Evolutionary conservation across 768 basidiomycete genomes (phyloP), one percentile per base, ranked within the genome.

Genomic region (Candolleomyces eurysporus): DNA sequence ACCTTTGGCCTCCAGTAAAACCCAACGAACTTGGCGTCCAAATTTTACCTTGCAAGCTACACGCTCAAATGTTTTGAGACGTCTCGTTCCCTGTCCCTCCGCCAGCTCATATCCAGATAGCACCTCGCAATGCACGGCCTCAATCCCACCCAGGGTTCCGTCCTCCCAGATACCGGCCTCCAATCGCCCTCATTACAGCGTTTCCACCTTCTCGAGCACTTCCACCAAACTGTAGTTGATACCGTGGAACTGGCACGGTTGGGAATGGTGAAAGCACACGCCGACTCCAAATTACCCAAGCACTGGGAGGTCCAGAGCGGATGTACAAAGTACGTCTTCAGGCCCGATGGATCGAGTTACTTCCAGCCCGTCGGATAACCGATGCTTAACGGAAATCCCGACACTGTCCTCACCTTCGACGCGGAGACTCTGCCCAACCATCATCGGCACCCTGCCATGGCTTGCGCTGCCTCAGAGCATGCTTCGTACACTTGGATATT

Each of bases 401-500:
- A 94, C 69, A 76, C 86, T 48, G 80, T 90, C 80, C 83, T 98
- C 64, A 83, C 86, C 10, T 97, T 98, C 67, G 97, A 99, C 71
- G 92, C 98, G 58, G 96, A 99, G 75, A 94, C 92, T 0, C 83
- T 98, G 82, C 92, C 92, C 0, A 84, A 85, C 30, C 85, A 92
- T 69, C 84, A 91, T 53, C 87, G 87, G 2, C 93, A 86, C 69
- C 84, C 96, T 14, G 78, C 98, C 69, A 89, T 98, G 79, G 96
- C 97, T 0, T 89, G 88, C 62, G 96, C 96, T 3, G 91, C 85
- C 1, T 88, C 94, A 5, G 79, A 82, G 22, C 86, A 86, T 53
- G 89, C 87, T 1, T 98, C 97, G 96, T 99, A 98, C 69, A 85
- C 85, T 3, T 98, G 97, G 96, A 85, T 97, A 63, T 95, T 92